A percentile compares a stretch with the other conserved stretches of the same genome.
These are phyloP conservation scores for Panus rudis DNA, from an alignment of 768 basidiomycete genomes.

Conservation along the genomic window DNA sequence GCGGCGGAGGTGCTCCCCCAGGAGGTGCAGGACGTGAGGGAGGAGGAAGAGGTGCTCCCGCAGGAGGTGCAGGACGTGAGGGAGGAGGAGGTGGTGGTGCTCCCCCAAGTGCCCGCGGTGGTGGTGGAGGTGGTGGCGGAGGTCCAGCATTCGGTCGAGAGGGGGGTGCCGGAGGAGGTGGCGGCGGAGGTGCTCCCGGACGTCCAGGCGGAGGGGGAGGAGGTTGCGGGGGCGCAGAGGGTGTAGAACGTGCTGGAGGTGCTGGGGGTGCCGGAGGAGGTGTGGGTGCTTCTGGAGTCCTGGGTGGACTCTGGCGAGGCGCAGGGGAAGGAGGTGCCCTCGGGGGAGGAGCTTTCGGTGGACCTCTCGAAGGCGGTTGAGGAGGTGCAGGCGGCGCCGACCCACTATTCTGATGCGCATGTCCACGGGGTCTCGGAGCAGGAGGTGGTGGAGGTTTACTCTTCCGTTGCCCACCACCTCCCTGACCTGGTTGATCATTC, in stretches of 20 bases:
- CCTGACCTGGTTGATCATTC: slow-evolving; percentile 14
- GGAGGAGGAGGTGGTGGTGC: slow-evolving; percentile 31
- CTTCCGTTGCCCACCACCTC: slow-evolving; percentile 24
- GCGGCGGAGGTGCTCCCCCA: slow-evolving; percentile 28
- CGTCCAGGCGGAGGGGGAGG: slow-evolving; percentile 31
- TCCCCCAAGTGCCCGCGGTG: slow-evolving; percentile 25
- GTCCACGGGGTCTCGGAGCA: slow-evolving; percentile 26
- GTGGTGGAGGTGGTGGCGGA: slow-evolving; percentile 20
- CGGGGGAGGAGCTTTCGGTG: slow-evolving; percentile 27
- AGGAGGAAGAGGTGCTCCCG: slow-evolving; percentile 24
- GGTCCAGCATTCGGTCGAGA: slow-evolving; percentile 20
- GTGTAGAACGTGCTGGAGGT: slow-evolving; percentile 21
- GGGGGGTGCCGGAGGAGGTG: slow-evolving; percentile 23
- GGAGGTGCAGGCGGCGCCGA: slow-evolving; percentile 44
- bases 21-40: slow-evolving; percentile 21
- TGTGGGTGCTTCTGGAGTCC: slow-evolving; percentile 29
- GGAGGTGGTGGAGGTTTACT: slow-evolving; percentile 28
- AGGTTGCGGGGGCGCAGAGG: slow-evolving; percentile 27
- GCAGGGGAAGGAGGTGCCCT: slow-evolving; percentile 28
- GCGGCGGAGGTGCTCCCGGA: slow-evolving; percentile 23
- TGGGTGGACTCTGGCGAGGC: slow-evolving; percentile 28
- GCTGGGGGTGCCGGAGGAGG: slow-evolving; percentile 30
- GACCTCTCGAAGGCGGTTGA: slow-evolving; percentile 34
- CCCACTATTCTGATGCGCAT: slow-evolving; percentile 21
- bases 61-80: slow-evolving; percentile 21